Conservation (phyloP, 106 monocot genomes). For the Dendrobium huoshanense region DNA sequence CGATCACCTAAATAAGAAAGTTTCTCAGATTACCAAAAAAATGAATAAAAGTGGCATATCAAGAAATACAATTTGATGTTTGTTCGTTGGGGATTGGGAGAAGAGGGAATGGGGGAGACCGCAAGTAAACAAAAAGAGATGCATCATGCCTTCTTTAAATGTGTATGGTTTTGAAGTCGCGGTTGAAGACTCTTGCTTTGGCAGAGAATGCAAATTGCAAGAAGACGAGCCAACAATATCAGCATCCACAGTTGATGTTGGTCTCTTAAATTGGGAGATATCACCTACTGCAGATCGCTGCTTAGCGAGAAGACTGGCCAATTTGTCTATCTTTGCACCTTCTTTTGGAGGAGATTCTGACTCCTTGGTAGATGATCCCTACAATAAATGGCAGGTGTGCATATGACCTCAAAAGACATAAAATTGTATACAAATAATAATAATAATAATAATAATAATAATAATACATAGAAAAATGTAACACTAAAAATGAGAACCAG, state of each 20-base stretch:
- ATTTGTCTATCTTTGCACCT: constrained; percentile 35
- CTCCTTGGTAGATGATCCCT: constrained; percentile 67
- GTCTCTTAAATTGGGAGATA: constrained; percentile 44
- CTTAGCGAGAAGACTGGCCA: constrained; percentile 26
- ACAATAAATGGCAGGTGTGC: constrained; percentile 12
- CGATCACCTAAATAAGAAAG: constrained; percentile 63
- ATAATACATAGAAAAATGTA: not conserved
- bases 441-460: not conserved
- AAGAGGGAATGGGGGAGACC: not conserved
- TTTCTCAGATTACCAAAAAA: not conserved
- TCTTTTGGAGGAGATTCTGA: constrained; percentile 57
- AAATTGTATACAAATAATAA: not conserved
- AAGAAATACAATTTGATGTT: not conserved
- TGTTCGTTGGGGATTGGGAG: not conserved
- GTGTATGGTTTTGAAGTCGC: constrained; percentile 54
- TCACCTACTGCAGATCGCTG: constrained; percentile 31
- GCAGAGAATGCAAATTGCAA: constrained; percentile 50
- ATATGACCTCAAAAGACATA: no score
- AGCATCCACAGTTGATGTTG: constrained; percentile 53
- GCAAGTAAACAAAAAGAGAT: not conserved
- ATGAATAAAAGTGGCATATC: not conserved
- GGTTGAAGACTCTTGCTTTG: constrained; percentile 55
- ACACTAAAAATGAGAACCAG: not conserved
- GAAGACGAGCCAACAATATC: constrained; percentile 53
- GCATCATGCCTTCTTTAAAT: constrained; percentile 64